Conservation (phyloP, 2,329 filamentous ascomycete genomes). For the Diaporthe sp. region DNA sequence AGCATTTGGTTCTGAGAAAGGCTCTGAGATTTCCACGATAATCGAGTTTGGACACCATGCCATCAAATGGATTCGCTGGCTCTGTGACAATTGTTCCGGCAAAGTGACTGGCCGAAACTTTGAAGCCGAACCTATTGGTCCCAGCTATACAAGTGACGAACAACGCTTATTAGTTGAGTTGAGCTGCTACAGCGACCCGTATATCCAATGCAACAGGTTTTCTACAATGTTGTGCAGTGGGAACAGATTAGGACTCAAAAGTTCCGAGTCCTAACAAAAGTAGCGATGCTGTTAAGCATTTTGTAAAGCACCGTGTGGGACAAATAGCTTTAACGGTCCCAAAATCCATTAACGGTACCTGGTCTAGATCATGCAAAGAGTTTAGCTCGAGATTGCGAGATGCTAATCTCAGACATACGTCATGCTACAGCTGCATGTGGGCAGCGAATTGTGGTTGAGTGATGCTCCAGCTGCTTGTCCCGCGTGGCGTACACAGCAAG, state of each 20-base stretch:
- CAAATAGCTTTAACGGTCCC: not conserved
- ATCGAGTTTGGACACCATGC: not conserved
- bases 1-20: conserved; percentile 5
- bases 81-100: not conserved
- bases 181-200: not conserved
- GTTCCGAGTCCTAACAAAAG: not conserved
- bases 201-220: not conserved
- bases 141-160: not conserved
- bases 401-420: conserved; percentile 36
- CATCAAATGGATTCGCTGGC: not conserved
- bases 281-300: no score
- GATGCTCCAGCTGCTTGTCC: conserved; percentile 11
- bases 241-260: not conserved
- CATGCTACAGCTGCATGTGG: conserved; percentile 46
- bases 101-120: not conserved
- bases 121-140: not conserved
- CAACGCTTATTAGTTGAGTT: not conserved
- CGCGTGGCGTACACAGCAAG: conserved; percentile 13
- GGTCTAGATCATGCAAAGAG: not conserved
- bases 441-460: conserved; percentile 16
- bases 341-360: not conserved
- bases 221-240: not conserved
- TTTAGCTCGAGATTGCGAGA: conserved; percentile 25
- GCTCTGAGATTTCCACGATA: not conserved
- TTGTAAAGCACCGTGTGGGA: not conserved